A percentile compares a stretch with the other conserved stretches of the same genome.
Evolutionary conservation across 345 rosid genomes (phyloP).

Genomic region (Salix caprea): DNA sequence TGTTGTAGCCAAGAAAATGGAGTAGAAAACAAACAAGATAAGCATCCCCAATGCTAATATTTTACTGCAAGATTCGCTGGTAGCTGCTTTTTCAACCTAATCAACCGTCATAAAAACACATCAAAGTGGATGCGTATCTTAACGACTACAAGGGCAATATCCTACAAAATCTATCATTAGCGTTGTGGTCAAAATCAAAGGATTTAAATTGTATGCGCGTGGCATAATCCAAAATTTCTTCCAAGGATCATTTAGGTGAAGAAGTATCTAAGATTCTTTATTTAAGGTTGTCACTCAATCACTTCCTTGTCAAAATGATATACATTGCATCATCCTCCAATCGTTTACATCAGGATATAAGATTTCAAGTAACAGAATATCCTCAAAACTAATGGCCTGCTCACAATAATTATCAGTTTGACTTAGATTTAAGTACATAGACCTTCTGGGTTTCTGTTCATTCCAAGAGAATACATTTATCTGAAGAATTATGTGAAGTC

Average conservation of each 20-base stretch:
- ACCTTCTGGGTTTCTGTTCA: too few species aligned
- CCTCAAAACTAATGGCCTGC: neutral
- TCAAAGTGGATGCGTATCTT: slow-evolving; percentile 13
- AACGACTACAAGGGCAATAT: slow-evolving; percentile 3
- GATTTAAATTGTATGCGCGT: neutral
- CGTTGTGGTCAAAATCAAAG: slow-evolving; percentile 6
- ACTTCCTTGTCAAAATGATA: slow-evolving; percentile 3
- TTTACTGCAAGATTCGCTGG: slow-evolving; percentile 4
- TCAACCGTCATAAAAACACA: neutral
- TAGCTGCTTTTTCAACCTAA: neutral
- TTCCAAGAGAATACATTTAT: too few species aligned
- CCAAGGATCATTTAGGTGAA: neutral
- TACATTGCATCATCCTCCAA: slow-evolving; percentile 10
- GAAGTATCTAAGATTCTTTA: neutral
- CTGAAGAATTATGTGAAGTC: too few species aligned
- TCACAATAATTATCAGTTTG: neutral
- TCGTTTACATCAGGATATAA: neutral
- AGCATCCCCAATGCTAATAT: neutral
- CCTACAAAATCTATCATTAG: slow-evolving; percentile 1
- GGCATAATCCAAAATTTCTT: too few species aligned
- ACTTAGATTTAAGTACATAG: too few species aligned
- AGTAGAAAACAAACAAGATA: neutral
- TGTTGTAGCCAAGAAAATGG: neutral
- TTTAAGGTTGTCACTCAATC: neutral
- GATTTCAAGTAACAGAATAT: neutral